Conservation (phyloP, 139 green algal genomes). For the Coelastrella sp. region DNA sequence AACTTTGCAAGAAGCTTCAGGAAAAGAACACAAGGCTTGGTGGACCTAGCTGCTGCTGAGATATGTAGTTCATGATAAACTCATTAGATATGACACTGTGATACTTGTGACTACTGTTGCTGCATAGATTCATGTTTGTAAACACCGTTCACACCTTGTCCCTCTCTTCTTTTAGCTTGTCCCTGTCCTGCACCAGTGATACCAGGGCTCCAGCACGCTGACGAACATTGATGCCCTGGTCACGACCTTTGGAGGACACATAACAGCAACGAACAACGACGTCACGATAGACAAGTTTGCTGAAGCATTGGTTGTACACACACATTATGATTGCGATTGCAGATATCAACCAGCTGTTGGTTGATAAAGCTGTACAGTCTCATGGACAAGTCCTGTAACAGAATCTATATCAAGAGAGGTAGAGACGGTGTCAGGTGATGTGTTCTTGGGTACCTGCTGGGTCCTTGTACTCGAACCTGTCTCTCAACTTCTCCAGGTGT, state of each 20-base stretch:
- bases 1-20: too few species aligned
- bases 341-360: neutral
- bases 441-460: slow-evolving; percentile 63
- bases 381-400: too few species aligned
- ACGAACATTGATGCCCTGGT: slow-evolving; percentile 87
- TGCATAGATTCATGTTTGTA: neutral
- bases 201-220: slow-evolving; percentile 85
- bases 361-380: neutral
- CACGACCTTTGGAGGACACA: neutral
- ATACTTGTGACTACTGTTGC: slow-evolving; percentile 1
- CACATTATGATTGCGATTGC: too few species aligned
- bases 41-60: too few species aligned
- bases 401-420: too few species aligned
- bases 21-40: too few species aligned
- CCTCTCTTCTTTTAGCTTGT: slow-evolving; percentile 74
- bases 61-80: too few species aligned
- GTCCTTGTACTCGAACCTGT: slow-evolving; percentile 91
- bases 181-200: slow-evolving; percentile 69
- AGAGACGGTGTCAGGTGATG: too few species aligned
- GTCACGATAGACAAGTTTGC: neutral
- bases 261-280: neutral
- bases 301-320: too few species aligned
- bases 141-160: slow-evolving; percentile 67
- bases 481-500: slow-evolving; percentile 77
- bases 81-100: too few species aligned